Base-by-base conservation (phyloP, 257 asterid species). In the Fraxinus anomala region DNA sequence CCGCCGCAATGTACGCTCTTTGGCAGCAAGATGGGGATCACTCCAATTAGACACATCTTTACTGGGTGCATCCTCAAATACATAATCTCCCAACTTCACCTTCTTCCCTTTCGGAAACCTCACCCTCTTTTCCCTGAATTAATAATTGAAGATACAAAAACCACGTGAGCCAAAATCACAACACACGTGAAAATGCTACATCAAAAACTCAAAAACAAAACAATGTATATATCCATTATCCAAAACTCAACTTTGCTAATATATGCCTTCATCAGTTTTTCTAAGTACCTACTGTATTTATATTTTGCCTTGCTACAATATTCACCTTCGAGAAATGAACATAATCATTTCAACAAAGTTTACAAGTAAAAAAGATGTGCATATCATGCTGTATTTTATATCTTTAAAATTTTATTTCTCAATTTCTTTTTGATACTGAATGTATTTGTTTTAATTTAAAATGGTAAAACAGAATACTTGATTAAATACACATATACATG, bases 91-190 rank as follows among this genome's bases (percentile, higher is more conserved):
- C 71, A 68, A 77, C 89, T 91, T 93, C 73, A 83, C 81, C 89
- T 93, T 96, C 87, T 91, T 96, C 49, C 99, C 99, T 80, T 93
- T 96, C 6, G 99, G 99, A 83, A 93, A 93, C 89, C 98, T 87
- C 76, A 85, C 90, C 80, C 85, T 83, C 84, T 93, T 96, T 84
- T 88, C 95, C 87, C 99, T 95, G 85, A 71, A 63, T 3, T 40
- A 5, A 70, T 56, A n/a, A 69, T 59, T 61, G 68, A 30, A 59
- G 8, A 63, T 68, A 78, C 71, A 74, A 21, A 44, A 17, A 65
- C 56, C 36, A 79, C 21, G 5, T 42, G 51, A 13, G 56, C 44
- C 54, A 47, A 31, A 73, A 70, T 54, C 56, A 47, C n/a, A 47
- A 47, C 34, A 17, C 75, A 81, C 30, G 34, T 12, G 3, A 72